A percentile compares a stretch with the other conserved stretches of the same genome.
Conservation (phyloP, 139 green algal species). For the Dunaliella primolecta region DNA sequence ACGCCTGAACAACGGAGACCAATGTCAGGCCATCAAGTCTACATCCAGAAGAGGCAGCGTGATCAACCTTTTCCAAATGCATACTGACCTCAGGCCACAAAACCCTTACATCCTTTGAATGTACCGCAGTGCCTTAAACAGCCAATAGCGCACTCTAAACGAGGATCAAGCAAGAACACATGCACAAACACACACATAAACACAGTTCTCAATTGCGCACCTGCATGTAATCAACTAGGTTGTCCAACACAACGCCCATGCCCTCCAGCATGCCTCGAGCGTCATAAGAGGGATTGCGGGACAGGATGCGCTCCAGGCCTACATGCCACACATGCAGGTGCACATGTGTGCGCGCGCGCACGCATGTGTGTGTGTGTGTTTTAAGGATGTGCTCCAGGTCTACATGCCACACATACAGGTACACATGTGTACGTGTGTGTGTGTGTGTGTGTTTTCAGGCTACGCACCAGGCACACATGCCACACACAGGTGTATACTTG, state of each 20-base stretch:
- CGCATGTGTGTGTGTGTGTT: not conserved
- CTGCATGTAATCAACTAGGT: constrained; percentile 6
- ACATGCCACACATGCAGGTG: constrained; percentile 6
- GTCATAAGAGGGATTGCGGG: constrained; percentile 65
- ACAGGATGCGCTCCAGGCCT: constrained; percentile 65
- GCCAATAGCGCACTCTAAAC: not conserved
- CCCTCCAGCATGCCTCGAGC: constrained; percentile 57
- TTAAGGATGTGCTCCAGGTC: constrained; percentile 68
- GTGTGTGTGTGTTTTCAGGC: too few relatives aligned
- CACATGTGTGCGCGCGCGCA: too few relatives aligned
- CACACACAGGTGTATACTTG: too few relatives aligned
- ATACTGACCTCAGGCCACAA: too few relatives aligned
- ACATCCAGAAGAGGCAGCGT: too few relatives aligned
- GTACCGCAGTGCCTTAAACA: too few relatives aligned
- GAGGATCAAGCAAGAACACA: not conserved
- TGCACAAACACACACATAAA: too few relatives aligned
- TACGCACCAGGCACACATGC: constrained; percentile 55
- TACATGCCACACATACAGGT: constrained; percentile 22
- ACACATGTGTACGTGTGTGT: too few relatives aligned
- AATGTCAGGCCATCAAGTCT: too few relatives aligned
- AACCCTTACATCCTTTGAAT: too few relatives aligned
- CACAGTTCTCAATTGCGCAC: not conserved
- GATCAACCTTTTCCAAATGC: too few relatives aligned
- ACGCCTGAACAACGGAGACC: too few relatives aligned
- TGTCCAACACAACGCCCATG: constrained; percentile 23